These are phyloP conservation scores for Serpula lacrymans DNA, from an alignment of 768 basidiomycete genomes.

Conservation along the genomic window DNA sequence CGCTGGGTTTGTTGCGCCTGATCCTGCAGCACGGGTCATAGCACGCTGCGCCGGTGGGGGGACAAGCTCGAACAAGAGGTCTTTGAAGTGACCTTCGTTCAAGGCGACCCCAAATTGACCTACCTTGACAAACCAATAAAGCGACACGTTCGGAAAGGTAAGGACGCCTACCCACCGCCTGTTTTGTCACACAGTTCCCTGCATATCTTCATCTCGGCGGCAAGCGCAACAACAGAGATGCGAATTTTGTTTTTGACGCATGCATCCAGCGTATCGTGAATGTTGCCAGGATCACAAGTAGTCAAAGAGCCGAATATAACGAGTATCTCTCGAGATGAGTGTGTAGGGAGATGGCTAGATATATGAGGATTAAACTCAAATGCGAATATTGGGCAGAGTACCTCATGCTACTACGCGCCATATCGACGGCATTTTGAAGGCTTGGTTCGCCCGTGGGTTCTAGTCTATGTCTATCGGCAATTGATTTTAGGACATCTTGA, in stretches of 20 bases:
- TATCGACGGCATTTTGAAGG: conserved; percentile 95
- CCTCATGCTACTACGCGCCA: conserved; percentile 94
- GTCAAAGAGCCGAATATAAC: conserved; percentile 94
- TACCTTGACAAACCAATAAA: conserved; percentile 24
- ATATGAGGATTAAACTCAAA: conserved; percentile 5
- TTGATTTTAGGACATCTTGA: conserved; percentile 86
- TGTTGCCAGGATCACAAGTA: conserved; percentile 95
- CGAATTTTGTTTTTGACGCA: conserved; percentile 83
- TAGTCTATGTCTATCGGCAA: conserved; percentile 83
- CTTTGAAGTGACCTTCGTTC: conserved; percentile 97
- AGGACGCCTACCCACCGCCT: conserved; percentile 53
- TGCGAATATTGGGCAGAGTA: conserved; percentile 27
- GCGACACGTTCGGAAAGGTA: neutral
- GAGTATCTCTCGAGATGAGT: conserved; percentile 93
- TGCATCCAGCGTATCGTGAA: conserved; percentile 88
- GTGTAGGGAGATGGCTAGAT: conserved; percentile 89
- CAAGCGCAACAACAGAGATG: conserved; percentile 89
- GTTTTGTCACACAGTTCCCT: conserved; percentile 89
- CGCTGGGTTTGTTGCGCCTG: conserved; percentile 51
- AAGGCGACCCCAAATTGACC: conserved; percentile 95
- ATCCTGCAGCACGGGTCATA: conserved; percentile 43
- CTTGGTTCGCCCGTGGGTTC: conserved; percentile 93
- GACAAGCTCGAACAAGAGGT: conserved; percentile 91
- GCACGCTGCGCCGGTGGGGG: conserved; percentile 87
- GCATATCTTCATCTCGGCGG: conserved; percentile 98